Evolutionary conservation across 208 protist species (phyloP).

Genomic region (Kentomonas sorsogonicus): DNA sequence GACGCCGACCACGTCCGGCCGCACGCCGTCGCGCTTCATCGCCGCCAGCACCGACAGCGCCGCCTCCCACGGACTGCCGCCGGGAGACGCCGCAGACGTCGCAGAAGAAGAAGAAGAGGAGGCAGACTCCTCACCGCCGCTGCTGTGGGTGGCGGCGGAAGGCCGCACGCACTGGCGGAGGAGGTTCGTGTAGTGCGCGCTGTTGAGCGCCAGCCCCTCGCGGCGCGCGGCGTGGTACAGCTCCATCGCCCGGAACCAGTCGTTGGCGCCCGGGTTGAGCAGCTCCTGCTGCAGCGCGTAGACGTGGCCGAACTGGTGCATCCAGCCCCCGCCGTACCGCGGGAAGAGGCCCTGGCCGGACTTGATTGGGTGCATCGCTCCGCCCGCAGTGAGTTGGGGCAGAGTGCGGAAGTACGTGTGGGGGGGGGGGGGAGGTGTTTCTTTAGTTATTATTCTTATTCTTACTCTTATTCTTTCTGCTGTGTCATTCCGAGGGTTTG

Average conservation of each 20-base stretch:
- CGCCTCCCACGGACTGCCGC: slow-evolving; percentile 58
- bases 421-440: too few relatives aligned
- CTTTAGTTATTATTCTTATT: too few relatives aligned
- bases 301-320: slow-evolving; percentile 89
- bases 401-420: too few relatives aligned
- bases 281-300: slow-evolving; percentile 86
- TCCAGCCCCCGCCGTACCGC: slow-evolving; percentile 83
- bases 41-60: slow-evolving; percentile 44
- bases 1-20: slow-evolving; percentile 67
- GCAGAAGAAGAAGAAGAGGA: too few relatives aligned
- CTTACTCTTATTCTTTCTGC: background rate
- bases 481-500: background rate
- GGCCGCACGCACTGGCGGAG: slow-evolving; percentile 73
- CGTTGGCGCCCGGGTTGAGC: slow-evolving; percentile 50
- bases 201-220: slow-evolving; percentile 76
- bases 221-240: slow-evolving; percentile 79
- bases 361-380: slow-evolving; percentile 42
- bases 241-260: slow-evolving; percentile 81
- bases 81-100: too few relatives aligned
- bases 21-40: slow-evolving; percentile 61
- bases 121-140: too few relatives aligned
- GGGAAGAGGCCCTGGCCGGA: slow-evolving; percentile 67
- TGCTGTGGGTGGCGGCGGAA: slow-evolving; percentile 20
- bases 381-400: too few relatives aligned
- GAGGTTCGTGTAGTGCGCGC: slow-evolving; percentile 63